Conservation (phyloP, 768 basidiomycete species). For the Dendrothele bispora region DNA sequence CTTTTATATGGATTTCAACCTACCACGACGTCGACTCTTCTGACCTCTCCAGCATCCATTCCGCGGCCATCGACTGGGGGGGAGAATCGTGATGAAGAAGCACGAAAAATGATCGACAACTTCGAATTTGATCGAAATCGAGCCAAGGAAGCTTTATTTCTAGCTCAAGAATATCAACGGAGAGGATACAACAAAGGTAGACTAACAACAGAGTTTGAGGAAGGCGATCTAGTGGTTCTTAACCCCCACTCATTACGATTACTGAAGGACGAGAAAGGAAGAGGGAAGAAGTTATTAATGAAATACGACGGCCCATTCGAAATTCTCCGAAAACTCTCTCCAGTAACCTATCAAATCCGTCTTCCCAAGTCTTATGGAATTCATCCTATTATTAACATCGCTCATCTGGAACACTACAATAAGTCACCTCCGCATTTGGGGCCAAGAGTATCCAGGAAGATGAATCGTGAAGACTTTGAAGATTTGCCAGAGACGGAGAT, state of each 20-base stretch:
- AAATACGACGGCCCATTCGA: constrained; percentile 23
- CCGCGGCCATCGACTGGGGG: constrained; percentile 7
- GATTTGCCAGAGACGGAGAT: constrained; percentile 5
- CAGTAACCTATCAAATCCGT: constrained; percentile 18
- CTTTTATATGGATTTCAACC: constrained; percentile 29
- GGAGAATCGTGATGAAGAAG: too few species aligned
- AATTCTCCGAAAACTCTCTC: constrained; percentile 22
- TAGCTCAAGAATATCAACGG: constrained; percentile 22
- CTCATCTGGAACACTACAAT: constrained; percentile 20
- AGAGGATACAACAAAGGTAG: constrained; percentile 18
- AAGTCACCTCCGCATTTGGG: constrained; percentile 1
- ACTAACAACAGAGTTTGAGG: constrained; percentile 11
- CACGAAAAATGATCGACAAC: too few species aligned
- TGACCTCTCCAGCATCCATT: not conserved
- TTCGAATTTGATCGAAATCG: constrained; percentile 5
- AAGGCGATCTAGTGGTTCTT: constrained; percentile 20
- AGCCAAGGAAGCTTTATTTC: constrained; percentile 14
- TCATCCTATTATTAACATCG: constrained; percentile 22
- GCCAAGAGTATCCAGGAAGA: not conserved
- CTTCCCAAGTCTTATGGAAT: constrained; percentile 23
- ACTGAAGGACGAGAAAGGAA: constrained; percentile 16
- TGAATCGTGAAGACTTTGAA: not conserved
- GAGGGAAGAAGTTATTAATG: constrained; percentile 22
- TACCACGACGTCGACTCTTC: not conserved
- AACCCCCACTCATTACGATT: constrained; percentile 26